phyloP scores from a whole-genome alignment of 2,329 filamentous ascomycete genomes.

The Cercospora berteroae region DNA sequence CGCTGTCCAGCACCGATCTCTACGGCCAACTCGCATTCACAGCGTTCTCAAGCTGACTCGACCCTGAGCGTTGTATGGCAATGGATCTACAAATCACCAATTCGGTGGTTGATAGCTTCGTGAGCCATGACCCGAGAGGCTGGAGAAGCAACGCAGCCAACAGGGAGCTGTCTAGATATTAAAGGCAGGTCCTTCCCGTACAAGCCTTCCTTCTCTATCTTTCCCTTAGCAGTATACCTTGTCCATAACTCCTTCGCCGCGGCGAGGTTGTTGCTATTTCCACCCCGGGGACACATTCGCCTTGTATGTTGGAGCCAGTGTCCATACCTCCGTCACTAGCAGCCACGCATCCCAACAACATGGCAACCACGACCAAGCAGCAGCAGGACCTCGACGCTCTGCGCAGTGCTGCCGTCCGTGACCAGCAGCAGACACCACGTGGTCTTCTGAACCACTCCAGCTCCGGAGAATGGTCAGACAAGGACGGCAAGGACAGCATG shows the following conservation, averaged over 20 bases:
- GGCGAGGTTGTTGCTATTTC: not conserved
- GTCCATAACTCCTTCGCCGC: slow-evolving; percentile 2
- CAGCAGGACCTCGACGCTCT: slow-evolving; percentile 16
- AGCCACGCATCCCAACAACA: slow-evolving; percentile 5
- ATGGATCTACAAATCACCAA: slow-evolving; percentile 8
- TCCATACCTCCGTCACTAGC: slow-evolving; percentile 10
- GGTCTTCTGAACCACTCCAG: slow-evolving; percentile 15
- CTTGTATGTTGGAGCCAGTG: slow-evolving; percentile 19
- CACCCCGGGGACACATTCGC: not conserved
- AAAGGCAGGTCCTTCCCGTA: slow-evolving; percentile 13
- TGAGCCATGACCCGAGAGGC: slow-evolving; percentile 6
- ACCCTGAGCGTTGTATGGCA: slow-evolving; percentile 3
- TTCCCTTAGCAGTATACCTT: slow-evolving; percentile 1
- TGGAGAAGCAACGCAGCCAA: slow-evolving; percentile 7
- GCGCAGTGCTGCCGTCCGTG: slow-evolving; percentile 10
- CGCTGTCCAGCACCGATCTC: slow-evolving; percentile 5
- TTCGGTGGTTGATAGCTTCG: slow-evolving; percentile 3
- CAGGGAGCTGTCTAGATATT: slow-evolving; percentile 9
- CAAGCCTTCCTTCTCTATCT: slow-evolving; percentile 2
- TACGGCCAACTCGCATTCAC: not conserved
- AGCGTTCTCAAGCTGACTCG: slow-evolving; percentile 11
- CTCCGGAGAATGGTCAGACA: slow-evolving; percentile 19
- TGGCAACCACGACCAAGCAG: slow-evolving; percentile 6
- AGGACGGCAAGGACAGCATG: slow-evolving; percentile 17
- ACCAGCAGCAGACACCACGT: not conserved